phyloP scores from a whole-genome alignment of 345 rosid species.

The Salix koriyanagi region DNA sequence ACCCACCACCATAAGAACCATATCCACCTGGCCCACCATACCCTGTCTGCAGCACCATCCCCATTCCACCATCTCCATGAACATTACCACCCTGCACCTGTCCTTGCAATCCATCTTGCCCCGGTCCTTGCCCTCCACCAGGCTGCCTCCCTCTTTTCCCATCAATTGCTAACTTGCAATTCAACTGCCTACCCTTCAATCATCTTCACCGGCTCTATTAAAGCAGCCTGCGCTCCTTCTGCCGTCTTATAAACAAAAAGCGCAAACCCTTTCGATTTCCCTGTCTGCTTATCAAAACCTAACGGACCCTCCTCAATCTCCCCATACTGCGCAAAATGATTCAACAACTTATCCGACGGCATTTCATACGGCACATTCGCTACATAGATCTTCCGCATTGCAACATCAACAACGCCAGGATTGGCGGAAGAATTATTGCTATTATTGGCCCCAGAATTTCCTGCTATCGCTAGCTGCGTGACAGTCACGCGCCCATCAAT shows the following conservation, averaged over 20 bases:
- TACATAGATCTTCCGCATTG: slow-evolving; percentile 77
- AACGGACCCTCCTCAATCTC: slow-evolving; percentile 89
- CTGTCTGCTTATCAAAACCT: slow-evolving; percentile 82
- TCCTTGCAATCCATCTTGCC: no score
- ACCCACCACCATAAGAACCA: slow-evolving; percentile 40
- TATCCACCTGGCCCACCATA: slow-evolving; percentile 34
- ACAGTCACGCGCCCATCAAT: slow-evolving; percentile 77
- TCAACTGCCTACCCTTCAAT: slow-evolving; percentile 69
- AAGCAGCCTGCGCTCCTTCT: slow-evolving; percentile 75
- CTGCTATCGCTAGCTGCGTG: slow-evolving; percentile 73
- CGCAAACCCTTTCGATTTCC: slow-evolving; percentile 78
- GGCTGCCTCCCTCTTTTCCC: slow-evolving; percentile 39
- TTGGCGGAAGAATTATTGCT: slow-evolving; percentile 13
- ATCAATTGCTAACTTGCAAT: slow-evolving; percentile 71
- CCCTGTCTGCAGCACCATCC: slow-evolving; percentile 45
- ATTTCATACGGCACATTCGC: slow-evolving; percentile 70
- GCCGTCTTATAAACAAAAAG: slow-evolving; percentile 75
- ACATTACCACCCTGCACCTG: slow-evolving; percentile 31
- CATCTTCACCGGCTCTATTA: slow-evolving; percentile 64
- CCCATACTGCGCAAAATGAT: slow-evolving; percentile 58
- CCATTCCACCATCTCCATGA: slow-evolving; percentile 59
- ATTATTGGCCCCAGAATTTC: slow-evolving; percentile 17
- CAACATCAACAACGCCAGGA: slow-evolving; percentile 36
- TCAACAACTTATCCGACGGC: slow-evolving; percentile 58
- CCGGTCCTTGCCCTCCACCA: slow-evolving; percentile 14